phyloP scores from a whole-genome alignment of 2,329 filamentous ascomycete genomes.

The Beauveria brongniartii region DNA sequence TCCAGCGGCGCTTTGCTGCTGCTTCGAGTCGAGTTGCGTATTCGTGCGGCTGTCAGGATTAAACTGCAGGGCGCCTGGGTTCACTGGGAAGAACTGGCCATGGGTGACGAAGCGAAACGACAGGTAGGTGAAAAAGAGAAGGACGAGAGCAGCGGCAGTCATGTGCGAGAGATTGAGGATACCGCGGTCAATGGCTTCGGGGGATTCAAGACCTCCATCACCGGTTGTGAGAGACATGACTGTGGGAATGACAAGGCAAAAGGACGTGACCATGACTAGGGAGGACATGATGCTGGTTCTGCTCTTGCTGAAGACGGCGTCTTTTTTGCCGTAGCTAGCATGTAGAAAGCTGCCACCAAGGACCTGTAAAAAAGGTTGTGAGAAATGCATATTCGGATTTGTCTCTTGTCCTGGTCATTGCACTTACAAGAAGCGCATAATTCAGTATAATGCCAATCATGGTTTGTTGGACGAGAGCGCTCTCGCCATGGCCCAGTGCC shows the following conservation, averaged over 20 bases:
- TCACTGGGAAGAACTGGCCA: conserved; percentile 12
- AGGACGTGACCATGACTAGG: conserved; percentile 14
- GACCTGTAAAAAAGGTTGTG: conserved; percentile 4
- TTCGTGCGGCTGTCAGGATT: conserved; percentile 9
- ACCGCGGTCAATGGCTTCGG: conserved; percentile 5
- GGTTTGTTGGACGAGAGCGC: conserved; percentile 10
- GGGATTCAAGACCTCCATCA: background rate
- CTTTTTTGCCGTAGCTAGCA: conserved; percentile 14
- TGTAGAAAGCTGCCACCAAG: conserved; percentile 14
- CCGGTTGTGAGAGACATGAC: conserved; percentile 11
- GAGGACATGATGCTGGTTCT: conserved; percentile 15
- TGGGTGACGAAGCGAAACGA: conserved; percentile 14
- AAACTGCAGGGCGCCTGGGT: conserved; percentile 6
- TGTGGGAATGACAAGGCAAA: conserved; percentile 14
- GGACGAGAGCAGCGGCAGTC: conserved; percentile 11
- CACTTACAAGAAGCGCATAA: conserved; percentile 10
- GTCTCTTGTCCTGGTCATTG: background rate
- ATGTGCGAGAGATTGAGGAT: conserved; percentile 13
- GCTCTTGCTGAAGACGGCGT: conserved; percentile 13
- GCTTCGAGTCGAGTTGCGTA: conserved; percentile 6
- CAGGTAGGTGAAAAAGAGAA: conserved; percentile 14
- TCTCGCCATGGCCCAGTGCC: background rate
- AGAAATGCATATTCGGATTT: background rate
- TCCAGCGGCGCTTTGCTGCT: background rate
- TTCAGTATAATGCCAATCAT: conserved; percentile 15